Evolutionary conservation across 139 green algal genomes (phyloP), one percentile per base, ranked within the genome.

Genomic region (Closterium sp.): DNA sequence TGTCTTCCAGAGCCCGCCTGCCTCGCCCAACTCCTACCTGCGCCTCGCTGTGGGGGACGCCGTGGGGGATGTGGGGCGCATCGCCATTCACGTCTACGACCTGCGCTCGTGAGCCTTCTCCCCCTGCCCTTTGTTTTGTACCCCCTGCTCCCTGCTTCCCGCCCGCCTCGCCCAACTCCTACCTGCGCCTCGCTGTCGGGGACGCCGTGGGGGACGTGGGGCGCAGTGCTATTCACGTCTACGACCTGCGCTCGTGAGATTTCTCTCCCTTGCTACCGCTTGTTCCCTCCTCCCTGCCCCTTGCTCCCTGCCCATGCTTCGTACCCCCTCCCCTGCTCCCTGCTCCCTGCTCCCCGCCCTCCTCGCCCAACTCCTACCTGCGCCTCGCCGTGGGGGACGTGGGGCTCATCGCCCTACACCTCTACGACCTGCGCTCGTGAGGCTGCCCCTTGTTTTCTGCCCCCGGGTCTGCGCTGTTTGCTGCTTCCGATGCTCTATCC

Each of bases 351-450:
- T 17, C 6, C 45, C 45, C 11, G 45, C 45, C 11, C 45, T 9
- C 45, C 45, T 19, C 10, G 45, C 45, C 11, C 11, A 9, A 9
- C 28, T 90, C 9, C 27, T 70, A 22, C 42, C 38, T 90, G 38
- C 34, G 7, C 38, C 38, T 7, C 29, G 86, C 91, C 31, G 19
- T 93, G n/a, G 86, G 70, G 9, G 91, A 91, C 38, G 31, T 86
- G 2, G n/a, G 50, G 27, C 38, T 21, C 31, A 42, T 93, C 28
- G 31, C 24, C 11, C 3, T 93, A 4, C 86, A 93, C 86, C 11
- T 93, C 31, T 93, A 91, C 10, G 91, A 91, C 70, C 86, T 93
- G 17, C 91, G 87, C 85, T 90, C 19, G 90, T 93, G 50, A 70
- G 45, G 10, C 11, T 38, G 2, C 32, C 1, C 45, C n/a, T n/a